Conservation (phyloP, 495 filamentous ascomycete genomes). For the Penicillium silybi region DNA sequence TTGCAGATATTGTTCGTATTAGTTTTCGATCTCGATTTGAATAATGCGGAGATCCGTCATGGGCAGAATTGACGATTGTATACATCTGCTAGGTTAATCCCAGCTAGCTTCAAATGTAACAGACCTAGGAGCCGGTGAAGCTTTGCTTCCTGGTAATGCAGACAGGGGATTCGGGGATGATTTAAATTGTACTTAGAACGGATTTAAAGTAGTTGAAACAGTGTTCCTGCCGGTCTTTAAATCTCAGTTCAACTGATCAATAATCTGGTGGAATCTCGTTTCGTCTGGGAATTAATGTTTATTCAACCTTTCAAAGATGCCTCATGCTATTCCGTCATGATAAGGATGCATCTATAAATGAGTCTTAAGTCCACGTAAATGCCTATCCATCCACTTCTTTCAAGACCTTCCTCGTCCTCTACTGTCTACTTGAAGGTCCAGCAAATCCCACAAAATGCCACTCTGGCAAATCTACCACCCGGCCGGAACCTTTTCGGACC, state of each 20-base stretch:
- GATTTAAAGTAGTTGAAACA: too few species aligned
- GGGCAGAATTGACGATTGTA: too few species aligned
- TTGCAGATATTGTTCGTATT: too few species aligned
- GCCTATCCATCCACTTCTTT: neutral
- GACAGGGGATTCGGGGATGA: too few species aligned
- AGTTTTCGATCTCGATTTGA: too few species aligned
- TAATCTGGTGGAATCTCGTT: neutral
- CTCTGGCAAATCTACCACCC: slow-evolving; percentile 31
- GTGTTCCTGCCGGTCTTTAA: too few species aligned
- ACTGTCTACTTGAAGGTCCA: neutral
- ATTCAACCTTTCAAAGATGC: neutral
- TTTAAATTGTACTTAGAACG: too few species aligned
- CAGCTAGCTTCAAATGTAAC: too few species aligned
- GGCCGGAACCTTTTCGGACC: slow-evolving; percentile 9
- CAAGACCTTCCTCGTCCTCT: neutral
- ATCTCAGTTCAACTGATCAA: neutral
- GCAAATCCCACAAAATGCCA: slow-evolving; percentile 14
- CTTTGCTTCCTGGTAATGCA: too few species aligned
- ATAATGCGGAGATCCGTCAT: too few species aligned
- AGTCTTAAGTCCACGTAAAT: neutral
- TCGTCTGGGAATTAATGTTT: neutral
- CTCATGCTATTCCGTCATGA: neutral
- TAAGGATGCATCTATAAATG: neutral
- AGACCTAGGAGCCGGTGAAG: too few species aligned
- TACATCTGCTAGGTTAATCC: too few species aligned